phyloP scores from a whole-genome alignment of 1,284 basidiomycete species.

The Bjerkandera adusta region DNA sequence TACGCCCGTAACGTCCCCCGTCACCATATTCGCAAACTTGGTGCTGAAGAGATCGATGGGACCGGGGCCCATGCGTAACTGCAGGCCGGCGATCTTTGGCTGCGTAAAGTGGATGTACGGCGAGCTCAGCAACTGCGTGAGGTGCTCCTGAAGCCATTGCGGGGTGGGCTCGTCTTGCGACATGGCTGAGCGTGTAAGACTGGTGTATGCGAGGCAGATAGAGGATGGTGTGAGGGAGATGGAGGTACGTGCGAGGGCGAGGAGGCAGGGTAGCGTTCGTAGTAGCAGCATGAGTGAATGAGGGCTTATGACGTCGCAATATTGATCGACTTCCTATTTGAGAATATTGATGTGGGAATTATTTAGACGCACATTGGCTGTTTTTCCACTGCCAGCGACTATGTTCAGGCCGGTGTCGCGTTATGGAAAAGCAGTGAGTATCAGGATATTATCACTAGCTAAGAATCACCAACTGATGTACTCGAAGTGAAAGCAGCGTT shows the following conservation, averaged over 20 bases:
- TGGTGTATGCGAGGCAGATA: not conserved
- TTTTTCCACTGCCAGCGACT: no score
- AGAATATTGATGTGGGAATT: no score
- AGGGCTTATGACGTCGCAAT: no score
- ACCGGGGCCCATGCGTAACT: constrained; percentile 27
- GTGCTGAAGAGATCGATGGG: constrained; percentile 33
- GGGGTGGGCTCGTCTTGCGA: constrained; percentile 14
- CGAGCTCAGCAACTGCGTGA: constrained; percentile 26
- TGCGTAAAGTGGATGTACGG: constrained; percentile 31
- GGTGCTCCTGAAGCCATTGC: constrained; percentile 27
- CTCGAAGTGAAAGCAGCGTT: no score
- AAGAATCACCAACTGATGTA: no score
- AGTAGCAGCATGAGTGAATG: no score
- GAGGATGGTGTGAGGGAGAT: not conserved
- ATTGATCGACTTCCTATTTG: no score
- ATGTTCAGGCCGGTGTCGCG: no score
- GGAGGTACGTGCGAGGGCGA: not conserved
- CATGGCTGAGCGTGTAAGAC: constrained; percentile 1
- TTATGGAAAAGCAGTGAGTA: no score
- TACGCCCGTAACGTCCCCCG: constrained; percentile 23
- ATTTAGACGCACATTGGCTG: no score
- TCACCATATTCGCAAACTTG: constrained; percentile 28
- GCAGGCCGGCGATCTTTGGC: constrained; percentile 16
- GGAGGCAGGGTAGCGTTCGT: no score
- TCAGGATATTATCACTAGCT: no score